These are phyloP conservation scores for Pyrenochaeta sp. DNA, from an alignment of 2,329 filamentous ascomycete genomes.

Conservation along the genomic window DNA sequence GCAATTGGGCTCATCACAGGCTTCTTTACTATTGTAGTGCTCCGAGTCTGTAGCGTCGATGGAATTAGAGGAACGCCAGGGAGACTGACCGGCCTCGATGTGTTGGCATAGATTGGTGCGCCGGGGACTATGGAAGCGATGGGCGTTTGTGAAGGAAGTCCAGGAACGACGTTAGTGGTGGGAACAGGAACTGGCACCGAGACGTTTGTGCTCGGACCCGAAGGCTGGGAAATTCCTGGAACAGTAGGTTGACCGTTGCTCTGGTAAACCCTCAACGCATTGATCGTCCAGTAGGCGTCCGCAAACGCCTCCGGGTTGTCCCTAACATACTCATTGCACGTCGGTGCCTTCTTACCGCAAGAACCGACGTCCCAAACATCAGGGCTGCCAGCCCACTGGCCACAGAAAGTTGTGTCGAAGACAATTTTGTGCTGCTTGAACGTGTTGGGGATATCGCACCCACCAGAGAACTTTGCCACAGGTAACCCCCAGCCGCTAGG, in stretches of 20 bases:
- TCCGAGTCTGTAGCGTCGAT: not conserved
- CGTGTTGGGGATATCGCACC: constrained; percentile 74
- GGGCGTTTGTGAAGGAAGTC: not conserved
- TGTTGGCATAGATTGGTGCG: constrained; percentile 5
- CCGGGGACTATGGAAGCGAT: constrained; percentile 8
- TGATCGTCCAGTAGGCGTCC: constrained; percentile 79
- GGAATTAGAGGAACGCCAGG: constrained; percentile 3
- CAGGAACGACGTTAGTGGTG: constrained; percentile 9
- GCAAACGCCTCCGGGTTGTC: constrained; percentile 74
- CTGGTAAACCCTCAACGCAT: constrained; percentile 51
- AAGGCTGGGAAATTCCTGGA: constrained; percentile 18
- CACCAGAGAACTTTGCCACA: constrained; percentile 70
- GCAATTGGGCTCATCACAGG: constrained; percentile 5
- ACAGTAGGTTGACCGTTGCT: constrained; percentile 27
- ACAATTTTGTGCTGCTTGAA: constrained; percentile 80
- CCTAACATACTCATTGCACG: constrained; percentile 77
- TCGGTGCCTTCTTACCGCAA: constrained; percentile 68
- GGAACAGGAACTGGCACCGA: constrained; percentile 18
- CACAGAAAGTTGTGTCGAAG: constrained; percentile 86
- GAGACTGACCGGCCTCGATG: constrained; percentile 1
- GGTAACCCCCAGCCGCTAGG: constrained; percentile 75
- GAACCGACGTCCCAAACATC: constrained; percentile 68
- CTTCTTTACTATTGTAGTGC: constrained; percentile 6
- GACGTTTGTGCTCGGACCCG: constrained; percentile 19
- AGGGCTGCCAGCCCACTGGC: constrained; percentile 73